Evolutionary conservation across 1,139 yeast species (phyloP).

Genomic region (Diutina sp.): DNA sequence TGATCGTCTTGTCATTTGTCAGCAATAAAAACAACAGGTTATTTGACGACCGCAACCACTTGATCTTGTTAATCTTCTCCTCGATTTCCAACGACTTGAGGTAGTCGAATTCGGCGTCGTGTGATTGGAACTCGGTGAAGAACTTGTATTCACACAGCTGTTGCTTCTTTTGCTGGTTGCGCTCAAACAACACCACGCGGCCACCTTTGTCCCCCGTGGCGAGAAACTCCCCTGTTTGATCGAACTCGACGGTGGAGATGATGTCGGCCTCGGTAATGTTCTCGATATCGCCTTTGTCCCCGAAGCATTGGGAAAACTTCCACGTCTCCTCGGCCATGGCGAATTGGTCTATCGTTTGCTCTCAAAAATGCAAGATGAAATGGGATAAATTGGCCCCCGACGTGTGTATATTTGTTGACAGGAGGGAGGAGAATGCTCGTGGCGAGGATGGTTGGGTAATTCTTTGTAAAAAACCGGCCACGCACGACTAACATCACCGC

Average conservation of each 20-base stretch:
- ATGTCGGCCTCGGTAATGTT: conserved; percentile 96
- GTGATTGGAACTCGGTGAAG: conserved; percentile 94
- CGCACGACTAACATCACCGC: neutral
- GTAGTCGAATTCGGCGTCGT: conserved; percentile 97
- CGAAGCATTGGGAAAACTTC: conserved; percentile 89
- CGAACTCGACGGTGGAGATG: conserved; percentile 94
- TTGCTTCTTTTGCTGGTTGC: conserved; percentile 60
- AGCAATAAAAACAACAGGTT: conserved; percentile 80
- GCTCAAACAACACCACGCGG: conserved; percentile 87
- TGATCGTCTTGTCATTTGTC: conserved; percentile 94
- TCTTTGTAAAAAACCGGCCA: neutral
- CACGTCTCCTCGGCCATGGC: conserved; percentile 22
- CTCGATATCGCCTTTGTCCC: conserved; percentile 95
- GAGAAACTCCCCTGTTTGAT: conserved; percentile 83
- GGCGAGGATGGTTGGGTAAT: neutral
- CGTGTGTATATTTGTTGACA: neutral
- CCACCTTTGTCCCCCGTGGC: conserved; percentile 99
- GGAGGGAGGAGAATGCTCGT: neutral
- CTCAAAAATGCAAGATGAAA: neutral
- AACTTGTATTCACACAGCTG: conserved; percentile 76
- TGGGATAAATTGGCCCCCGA: neutral
- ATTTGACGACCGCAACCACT: conserved; percentile 86
- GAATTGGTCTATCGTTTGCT: neutral
- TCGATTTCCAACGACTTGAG: conserved; percentile 92
- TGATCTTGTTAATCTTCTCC: conserved; percentile 94